Conservation (phyloP, 2,329 filamentous ascomycete genomes). For the Phyllosticta citribraziliensis region DNA sequence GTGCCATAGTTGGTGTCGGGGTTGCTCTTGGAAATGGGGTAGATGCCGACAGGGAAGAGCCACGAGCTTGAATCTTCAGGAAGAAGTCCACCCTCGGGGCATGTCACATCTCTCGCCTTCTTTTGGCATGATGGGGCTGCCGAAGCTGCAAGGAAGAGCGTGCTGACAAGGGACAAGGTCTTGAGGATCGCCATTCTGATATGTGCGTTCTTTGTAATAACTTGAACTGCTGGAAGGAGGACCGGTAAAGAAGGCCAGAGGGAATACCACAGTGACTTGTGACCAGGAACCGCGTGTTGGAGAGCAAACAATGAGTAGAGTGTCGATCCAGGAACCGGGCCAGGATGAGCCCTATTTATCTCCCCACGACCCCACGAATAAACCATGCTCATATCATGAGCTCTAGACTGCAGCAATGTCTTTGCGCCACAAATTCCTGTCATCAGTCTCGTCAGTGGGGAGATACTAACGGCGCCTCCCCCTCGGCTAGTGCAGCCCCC, state of each 20-base stretch:
- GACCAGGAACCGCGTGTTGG: not conserved
- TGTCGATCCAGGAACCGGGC: not conserved
- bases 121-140: not conserved
- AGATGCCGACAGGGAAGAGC: conserved; percentile 12
- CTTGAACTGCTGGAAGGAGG: not conserved
- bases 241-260: not conserved
- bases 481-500: not conserved
- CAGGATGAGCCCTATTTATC: not conserved
- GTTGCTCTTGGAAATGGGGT: conserved; percentile 12
- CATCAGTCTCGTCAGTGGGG: not conserved
- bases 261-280: not conserved
- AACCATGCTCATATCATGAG: not conserved
- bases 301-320: not conserved
- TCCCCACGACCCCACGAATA: not conserved
- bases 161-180: not conserved
- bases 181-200: not conserved
- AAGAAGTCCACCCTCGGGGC: conserved; percentile 13
- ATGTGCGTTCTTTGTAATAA: not conserved
- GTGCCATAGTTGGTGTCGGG: conserved; percentile 14
- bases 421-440: not conserved
- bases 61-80: conserved; percentile 6
- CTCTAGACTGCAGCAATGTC: not conserved
- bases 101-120: not conserved
- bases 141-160: not conserved
- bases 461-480: not conserved